phyloP scores from a whole-genome alignment of 2,329 filamentous ascomycete species.

The Xylaria sp. region DNA sequence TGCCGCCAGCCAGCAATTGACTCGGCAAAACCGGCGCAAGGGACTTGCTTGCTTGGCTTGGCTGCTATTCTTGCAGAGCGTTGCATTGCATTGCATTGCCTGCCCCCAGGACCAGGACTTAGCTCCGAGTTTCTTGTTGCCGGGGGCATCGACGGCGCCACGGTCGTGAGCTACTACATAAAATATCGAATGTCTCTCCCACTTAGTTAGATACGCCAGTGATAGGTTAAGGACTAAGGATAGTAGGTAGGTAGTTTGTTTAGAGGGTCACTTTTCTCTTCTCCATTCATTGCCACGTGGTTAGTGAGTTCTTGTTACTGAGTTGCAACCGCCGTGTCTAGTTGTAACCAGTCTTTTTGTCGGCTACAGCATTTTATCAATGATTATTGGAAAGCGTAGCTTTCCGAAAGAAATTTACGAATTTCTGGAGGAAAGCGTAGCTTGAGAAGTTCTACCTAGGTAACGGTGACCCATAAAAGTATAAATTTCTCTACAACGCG shows the following conservation, averaged over 20 bases:
- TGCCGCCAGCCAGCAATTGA: slow-evolving; percentile 16
- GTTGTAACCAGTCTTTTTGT: no score
- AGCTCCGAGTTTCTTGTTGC: slow-evolving; percentile 25
- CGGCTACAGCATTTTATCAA: no score
- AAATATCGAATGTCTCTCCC: no score
- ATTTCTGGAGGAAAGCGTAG: no score
- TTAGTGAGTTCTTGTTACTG: not conserved
- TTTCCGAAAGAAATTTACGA: no score
- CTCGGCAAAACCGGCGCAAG: slow-evolving; percentile 17
- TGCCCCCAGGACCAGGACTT: slow-evolving; percentile 20
- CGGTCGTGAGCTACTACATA: no score
- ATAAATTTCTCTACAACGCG: no score
- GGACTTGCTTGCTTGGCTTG: not conserved
- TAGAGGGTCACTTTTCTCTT: not conserved
- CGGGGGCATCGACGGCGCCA: slow-evolving; percentile 26
- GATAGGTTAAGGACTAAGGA: not conserved
- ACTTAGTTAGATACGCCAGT: not conserved
- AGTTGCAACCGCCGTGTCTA: not conserved
- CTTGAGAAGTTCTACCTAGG: no score
- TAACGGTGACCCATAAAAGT: no score
- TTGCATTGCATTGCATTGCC: slow-evolving; percentile 38
- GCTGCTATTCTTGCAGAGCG: slow-evolving; percentile 27
- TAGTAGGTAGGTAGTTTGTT: not conserved
- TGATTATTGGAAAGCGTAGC: no score
- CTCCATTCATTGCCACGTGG: not conserved